phyloP scores from a whole-genome alignment of 192 early-diverging fungal species.

The Gaertneriomyces sp. region DNA sequence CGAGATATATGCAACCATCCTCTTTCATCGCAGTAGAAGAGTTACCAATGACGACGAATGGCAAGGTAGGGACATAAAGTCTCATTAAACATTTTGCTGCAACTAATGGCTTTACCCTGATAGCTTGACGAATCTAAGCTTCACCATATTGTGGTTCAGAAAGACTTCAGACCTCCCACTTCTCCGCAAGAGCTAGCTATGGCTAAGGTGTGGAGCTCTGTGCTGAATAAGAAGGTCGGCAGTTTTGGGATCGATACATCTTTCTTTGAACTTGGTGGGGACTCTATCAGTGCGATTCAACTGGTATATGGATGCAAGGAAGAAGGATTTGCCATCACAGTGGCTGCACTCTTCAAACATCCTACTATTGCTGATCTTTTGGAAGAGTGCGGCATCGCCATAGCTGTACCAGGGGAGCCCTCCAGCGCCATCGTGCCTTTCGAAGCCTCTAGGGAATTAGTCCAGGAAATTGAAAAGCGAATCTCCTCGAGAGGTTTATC shows the following conservation, averaged over 20 bases:
- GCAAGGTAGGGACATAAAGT: neutral
- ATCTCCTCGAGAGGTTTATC: no score
- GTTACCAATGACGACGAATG: no score
- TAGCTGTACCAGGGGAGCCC: no score
- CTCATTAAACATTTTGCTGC: neutral
- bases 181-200: neutral
- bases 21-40: no score
- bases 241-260: slow-evolving; percentile 13
- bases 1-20: no score
- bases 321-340: slow-evolving; percentile 8
- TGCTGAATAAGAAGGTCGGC: slow-evolving; percentile 16
- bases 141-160: neutral
- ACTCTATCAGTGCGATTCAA: slow-evolving; percentile 29
- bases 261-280: slow-evolving; percentile 44
- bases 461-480: no score
- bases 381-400: no score
- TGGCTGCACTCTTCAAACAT: slow-evolving; percentile 1
- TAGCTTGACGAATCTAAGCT: neutral
- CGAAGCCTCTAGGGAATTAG: no score
- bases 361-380: neutral
- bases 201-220: slow-evolving; percentile 1
- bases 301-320: neutral
- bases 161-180: neutral
- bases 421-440: no score
- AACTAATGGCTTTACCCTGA: neutral